phyloP scores from a whole-genome alignment of 2,329 filamentous ascomycete species.

The Curvularia spicifera region DNA sequence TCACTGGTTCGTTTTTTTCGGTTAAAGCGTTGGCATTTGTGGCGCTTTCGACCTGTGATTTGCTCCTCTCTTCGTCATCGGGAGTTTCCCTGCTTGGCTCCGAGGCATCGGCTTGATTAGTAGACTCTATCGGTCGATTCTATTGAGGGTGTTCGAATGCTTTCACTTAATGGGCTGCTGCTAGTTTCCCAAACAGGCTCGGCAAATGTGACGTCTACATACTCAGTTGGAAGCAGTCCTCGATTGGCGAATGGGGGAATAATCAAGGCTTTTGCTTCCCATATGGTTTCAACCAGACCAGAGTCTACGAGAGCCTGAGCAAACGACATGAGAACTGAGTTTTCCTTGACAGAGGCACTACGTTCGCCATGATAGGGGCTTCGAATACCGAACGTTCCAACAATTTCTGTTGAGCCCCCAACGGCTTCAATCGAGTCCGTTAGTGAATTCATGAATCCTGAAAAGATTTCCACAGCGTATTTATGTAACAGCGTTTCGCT shows the following conservation, averaged over 20 bases:
- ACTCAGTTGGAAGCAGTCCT: background rate
- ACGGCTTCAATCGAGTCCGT: background rate
- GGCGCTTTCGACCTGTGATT: background rate
- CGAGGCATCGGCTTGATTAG: background rate
- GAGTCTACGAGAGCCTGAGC: background rate
- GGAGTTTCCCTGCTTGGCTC: background rate
- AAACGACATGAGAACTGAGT: background rate
- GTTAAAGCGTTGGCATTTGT: background rate
- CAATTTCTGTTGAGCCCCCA: background rate
- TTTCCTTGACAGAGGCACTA: background rate
- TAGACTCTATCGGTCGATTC: no score
- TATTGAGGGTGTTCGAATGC: no score
- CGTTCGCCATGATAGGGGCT: no score
- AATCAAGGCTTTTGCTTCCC: background rate
- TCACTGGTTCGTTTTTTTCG: background rate
- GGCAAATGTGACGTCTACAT: background rate
- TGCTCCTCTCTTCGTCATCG: background rate
- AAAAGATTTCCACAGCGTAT: background rate
- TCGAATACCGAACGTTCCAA: no score
- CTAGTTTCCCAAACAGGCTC: background rate
- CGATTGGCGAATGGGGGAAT: background rate
- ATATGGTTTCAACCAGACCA: background rate
- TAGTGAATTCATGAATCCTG: background rate
- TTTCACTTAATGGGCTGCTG: no score
- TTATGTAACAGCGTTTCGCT: no score